Evolutionary conservation across 768 basidiomycete genomes (phyloP), one percentile per base, ranked within the genome.

Genomic region (Mycena belliarum): DNA sequence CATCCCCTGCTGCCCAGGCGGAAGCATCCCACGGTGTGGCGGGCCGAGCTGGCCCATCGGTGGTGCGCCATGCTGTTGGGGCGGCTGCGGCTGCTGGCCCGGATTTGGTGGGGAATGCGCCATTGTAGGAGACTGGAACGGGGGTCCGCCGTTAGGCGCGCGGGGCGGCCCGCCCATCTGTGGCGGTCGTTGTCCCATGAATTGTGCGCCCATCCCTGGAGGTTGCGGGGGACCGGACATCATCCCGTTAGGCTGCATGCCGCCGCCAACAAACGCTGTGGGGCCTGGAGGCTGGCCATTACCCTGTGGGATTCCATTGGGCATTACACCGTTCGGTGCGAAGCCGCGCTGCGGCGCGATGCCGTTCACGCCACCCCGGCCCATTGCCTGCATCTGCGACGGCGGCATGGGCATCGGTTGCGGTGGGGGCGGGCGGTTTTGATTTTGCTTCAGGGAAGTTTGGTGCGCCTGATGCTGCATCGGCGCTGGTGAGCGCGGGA

Each of bases 91-190:
- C 46, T 52, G 65, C 46, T 46, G 60, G 49, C 71, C 71, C 9
- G 67, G 68, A 44, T 79, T 79, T 60, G 85, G 85, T 0, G 84
- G 81, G 4, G 86, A 85, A 49, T 82, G 79, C 2, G 84, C 76
- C 71, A 88, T 85, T 2, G 81, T 85, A 5, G 87, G 87, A 21
- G 86, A 87, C 40, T 80, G 84, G 69, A 84, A 88, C 10, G 82
- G 80, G 15, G 72, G 59, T 4, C 60, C 69, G 15, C 80, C 83
- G 52, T 81, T 81, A 20, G 78, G 74, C 4, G 66, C 70, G 23
- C 79, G 80, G 59, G 78, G 80, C 58, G 72, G 80, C 16, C 70
- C 71, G 3, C 44, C 55, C 14, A 59, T 63, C 7, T 6, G 6
- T 12, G 68, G 65, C 23, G 72, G 72, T 40, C 73, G 78, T 24